Evolutionary conservation across 2,329 filamentous ascomycete species (phyloP), one percentile per base, ranked within the genome.

Genomic region (Leptographium flavum): DNA sequence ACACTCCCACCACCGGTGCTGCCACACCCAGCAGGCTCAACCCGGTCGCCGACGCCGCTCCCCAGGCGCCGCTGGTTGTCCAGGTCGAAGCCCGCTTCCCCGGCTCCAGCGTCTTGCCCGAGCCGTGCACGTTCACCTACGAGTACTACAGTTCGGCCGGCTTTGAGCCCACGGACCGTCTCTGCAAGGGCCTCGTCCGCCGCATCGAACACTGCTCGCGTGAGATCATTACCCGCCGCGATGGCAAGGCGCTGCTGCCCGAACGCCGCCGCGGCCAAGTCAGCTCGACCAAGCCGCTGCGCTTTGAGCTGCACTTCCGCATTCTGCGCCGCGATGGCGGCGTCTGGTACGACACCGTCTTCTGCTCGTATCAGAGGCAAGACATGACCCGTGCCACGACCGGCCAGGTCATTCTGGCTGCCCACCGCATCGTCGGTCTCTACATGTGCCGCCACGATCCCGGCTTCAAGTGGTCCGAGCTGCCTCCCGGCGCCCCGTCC

Each of bases 151-250:
- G 66, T 47, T 74, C 71, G 2, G 54, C 62, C 3, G 55, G 53
- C 30, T 63, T 74, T 39, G 55, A 60, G 15, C 62, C 64, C 40
- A 66, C 65, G 35, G 64, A 69, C 46, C 60, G 64, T n/a, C 55
- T 74, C 39, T 71, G 67, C 52, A 62, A 66, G 32, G 69, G 64
- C 2, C 56, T 75, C n/a, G 54, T 74, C 13, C 63, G 65, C 25
- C 68, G 69, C 33, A 61, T 75, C 38, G 64, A 70, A 51, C 68
- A 73, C 54, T 71, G 68, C 59, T 67, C 64, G 47, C 56, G 66
- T 35, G 71, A 75, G 55, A 61, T 75, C 46, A 67, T 75, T 53
- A 74, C 70, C 22, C 66, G 71, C 47, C 67, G 65, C 49, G 71
- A 75, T 54, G 64, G 66, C 15, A 56, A 54, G 27, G 71, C 71